A percentile compares a stretch with the other conserved stretches of the same genome.
These are phyloP conservation scores for Emergomyces orientalis DNA, from an alignment of 2,329 filamentous ascomycete species.

Conservation along the genomic window DNA sequence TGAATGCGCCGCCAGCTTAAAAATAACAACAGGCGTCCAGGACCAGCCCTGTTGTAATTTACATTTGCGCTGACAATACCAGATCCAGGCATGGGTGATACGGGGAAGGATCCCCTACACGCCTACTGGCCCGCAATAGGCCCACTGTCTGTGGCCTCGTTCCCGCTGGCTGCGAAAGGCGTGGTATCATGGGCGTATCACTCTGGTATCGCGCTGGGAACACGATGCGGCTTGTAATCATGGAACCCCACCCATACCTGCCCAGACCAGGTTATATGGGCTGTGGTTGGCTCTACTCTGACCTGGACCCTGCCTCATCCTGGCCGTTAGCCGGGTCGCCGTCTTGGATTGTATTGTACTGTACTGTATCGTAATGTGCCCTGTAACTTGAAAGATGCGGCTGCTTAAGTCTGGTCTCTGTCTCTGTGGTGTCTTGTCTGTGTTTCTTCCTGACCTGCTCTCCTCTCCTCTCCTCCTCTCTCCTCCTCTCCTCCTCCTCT, in stretches of 20 bases:
- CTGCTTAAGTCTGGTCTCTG: background rate
- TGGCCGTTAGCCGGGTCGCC: too few species aligned
- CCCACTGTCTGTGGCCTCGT: too few species aligned
- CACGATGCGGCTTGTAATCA: background rate
- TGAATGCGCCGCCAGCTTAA: too few species aligned
- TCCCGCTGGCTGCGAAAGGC: too few species aligned
- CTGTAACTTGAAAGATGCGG: background rate
- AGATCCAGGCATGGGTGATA: background rate
- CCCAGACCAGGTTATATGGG: background rate
- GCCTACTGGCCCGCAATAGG: too few species aligned
- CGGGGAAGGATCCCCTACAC: too few species aligned
- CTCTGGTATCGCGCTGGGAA: background rate
- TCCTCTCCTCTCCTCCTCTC: background rate
- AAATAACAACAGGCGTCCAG: background rate
- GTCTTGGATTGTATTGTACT: background rate
- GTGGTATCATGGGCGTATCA: too few species aligned
- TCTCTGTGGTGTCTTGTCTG: background rate
- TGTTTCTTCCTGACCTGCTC: background rate
- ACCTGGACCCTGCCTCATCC: background rate
- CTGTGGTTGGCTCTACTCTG: slow-evolving; percentile 7
- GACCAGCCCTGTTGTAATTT: background rate
- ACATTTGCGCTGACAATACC: background rate
- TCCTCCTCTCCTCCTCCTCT: background rate
- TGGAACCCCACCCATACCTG: background rate
- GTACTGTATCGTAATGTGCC: background rate